Evolutionary conservation across 345 rosid genomes (phyloP).

Genomic region (Lepidium africanum): DNA sequence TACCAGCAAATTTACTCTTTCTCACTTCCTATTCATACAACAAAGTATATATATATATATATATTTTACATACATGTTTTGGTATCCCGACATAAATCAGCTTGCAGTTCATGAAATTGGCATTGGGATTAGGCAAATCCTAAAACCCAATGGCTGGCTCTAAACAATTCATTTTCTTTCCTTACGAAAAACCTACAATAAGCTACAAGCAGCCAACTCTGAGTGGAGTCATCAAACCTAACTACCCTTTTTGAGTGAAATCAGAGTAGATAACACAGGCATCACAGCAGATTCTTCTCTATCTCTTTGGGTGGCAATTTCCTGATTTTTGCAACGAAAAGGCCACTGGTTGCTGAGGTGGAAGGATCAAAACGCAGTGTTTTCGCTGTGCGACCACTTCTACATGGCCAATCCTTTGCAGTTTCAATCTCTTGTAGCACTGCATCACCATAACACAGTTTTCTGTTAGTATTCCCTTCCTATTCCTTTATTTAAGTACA

Average conservation of each 20-base stretch:
- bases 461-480: background rate
- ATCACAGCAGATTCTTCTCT: slow-evolving; percentile 7
- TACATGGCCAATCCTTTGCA: slow-evolving; percentile 77
- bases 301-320: slow-evolving; percentile 28
- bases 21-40: background rate
- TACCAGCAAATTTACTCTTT: background rate
- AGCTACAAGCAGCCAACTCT: background rate
- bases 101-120: background rate
- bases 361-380: slow-evolving; percentile 79
- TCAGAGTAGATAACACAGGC: background rate
- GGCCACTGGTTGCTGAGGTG: slow-evolving; percentile 90
- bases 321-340: slow-evolving; percentile 67
- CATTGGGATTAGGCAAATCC: background rate
- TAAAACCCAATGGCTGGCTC: background rate
- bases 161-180: background rate
- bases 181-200: background rate
- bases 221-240: background rate
- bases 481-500: background rate
- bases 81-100: background rate
- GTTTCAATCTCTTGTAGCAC: slow-evolving; percentile 59
- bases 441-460: slow-evolving; percentile 27
- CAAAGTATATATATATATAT: too few species aligned
- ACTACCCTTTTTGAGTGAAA: background rate
- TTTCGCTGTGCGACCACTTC: slow-evolving; percentile 60
- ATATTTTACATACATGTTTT: too few species aligned